Percentiles rank a stretch among this genome's conserved stretches.
phyloP scores from a whole-genome alignment of 495 filamentous ascomycete genomes.

The Penicillium roqueforti region DNA sequence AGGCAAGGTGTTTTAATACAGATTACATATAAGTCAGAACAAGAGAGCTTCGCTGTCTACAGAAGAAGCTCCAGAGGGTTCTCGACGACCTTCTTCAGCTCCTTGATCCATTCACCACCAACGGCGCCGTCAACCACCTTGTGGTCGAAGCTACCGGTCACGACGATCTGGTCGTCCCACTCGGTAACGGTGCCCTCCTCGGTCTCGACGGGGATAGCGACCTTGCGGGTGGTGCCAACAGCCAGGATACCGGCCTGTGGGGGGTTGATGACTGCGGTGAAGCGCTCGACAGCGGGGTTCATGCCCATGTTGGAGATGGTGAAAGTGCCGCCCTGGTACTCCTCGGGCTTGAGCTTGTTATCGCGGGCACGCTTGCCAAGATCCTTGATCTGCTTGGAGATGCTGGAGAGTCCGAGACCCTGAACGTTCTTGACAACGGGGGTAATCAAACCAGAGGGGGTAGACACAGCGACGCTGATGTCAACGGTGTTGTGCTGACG shows the following conservation, averaged over 20 bases:
- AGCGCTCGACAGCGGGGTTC: slow-evolving; percentile 93
- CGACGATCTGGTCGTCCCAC: slow-evolving; percentile 96
- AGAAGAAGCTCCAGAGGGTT: slow-evolving; percentile 92
- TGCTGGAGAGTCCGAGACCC: slow-evolving; percentile 74
- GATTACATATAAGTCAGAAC: slow-evolving; percentile 28
- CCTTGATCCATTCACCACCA: slow-evolving; percentile 93
- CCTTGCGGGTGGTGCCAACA: slow-evolving; percentile 91
- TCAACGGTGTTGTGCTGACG: slow-evolving; percentile 90
- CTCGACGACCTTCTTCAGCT: slow-evolving; percentile 96
- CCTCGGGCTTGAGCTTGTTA: slow-evolving; percentile 98
- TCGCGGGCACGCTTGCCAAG: slow-evolving; percentile 93
- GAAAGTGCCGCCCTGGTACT: slow-evolving; percentile 98
- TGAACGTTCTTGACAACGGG: slow-evolving; percentile 90
- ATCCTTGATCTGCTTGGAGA: slow-evolving; percentile 87
- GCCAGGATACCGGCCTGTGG: slow-evolving; percentile 95
- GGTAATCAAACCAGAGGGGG: slow-evolving; percentile 91
- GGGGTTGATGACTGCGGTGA: slow-evolving; percentile 99
- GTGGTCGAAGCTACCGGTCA: slow-evolving; percentile 96
- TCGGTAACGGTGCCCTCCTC: slow-evolving; percentile 78
- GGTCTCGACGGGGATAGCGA: slow-evolving; percentile 79
- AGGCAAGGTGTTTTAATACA: slow-evolving; percentile 43
- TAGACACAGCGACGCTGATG: slow-evolving; percentile 90
- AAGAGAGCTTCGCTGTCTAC: slow-evolving; percentile 41
- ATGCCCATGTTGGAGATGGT: slow-evolving; percentile 99
- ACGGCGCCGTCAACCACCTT: slow-evolving; percentile 92